These are phyloP conservation scores for Phytophthora parvispora DNA, from an alignment of 352 stramenopile genomes.

Conservation along the genomic window DNA sequence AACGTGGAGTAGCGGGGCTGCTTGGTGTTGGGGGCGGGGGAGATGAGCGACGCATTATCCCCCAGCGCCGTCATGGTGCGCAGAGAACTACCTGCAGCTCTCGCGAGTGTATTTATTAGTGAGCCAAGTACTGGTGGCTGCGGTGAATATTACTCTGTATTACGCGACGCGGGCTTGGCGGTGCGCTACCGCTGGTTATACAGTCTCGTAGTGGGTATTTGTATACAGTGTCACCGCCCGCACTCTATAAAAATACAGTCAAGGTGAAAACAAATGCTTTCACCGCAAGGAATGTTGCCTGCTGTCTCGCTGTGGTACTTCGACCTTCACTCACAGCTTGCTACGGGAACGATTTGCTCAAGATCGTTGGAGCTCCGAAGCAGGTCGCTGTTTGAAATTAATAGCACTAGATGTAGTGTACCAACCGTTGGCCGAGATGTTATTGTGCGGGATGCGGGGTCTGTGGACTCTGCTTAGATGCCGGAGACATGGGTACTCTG, in stretches of 20 bases:
- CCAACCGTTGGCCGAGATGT: too few species aligned
- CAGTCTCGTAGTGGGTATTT: too few species aligned
- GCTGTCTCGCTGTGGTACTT: background rate
- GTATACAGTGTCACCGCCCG: too few species aligned
- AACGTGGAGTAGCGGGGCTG: slow-evolving; percentile 31
- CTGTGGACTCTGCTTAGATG: too few species aligned
- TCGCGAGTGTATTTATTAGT: background rate
- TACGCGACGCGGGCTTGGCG: background rate
- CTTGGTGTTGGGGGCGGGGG: slow-evolving; percentile 12
- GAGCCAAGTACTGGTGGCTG: too few species aligned
- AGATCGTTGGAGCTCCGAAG: too few species aligned
- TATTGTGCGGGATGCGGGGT: too few species aligned
- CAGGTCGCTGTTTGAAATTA: too few species aligned
- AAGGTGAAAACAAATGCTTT: background rate
- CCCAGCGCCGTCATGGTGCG: background rate
- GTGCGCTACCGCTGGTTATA: too few species aligned
- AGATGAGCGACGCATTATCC: slow-evolving; percentile 2
- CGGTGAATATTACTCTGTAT: background rate
- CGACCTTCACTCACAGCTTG: background rate
- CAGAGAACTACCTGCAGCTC: background rate
- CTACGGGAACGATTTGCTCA: too few species aligned
- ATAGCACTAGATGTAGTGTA: too few species aligned
- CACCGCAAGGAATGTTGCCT: background rate
- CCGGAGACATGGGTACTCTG: too few species aligned
- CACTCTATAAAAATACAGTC: background rate